phyloP scores from a whole-genome alignment of 2,329 filamentous ascomycete species.

The Coniochaeta sp. region DNA sequence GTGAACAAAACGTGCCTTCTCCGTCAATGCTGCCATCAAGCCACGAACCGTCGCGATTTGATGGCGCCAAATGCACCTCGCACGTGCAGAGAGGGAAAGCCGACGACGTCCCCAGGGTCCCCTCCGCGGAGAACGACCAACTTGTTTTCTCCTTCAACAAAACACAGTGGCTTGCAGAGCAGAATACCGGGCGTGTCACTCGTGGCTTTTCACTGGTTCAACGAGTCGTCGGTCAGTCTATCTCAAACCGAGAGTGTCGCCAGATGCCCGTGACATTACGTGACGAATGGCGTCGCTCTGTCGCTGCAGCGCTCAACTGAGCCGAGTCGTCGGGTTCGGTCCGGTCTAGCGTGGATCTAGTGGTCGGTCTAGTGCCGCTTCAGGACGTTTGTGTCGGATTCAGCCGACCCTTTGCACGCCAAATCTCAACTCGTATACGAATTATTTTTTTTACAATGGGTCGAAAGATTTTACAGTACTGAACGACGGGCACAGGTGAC shows the following conservation, averaged over 20 bases:
- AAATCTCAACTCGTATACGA: neutral
- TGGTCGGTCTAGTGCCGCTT: neutral
- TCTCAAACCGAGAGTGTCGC: neutral
- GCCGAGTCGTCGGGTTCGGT: neutral
- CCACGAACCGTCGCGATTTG: neutral
- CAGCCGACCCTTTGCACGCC: neutral
- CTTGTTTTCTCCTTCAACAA: neutral
- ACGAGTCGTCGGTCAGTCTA: too few relatives aligned
- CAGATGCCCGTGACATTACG: neutral
- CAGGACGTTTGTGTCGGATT: neutral
- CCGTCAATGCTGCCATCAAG: neutral
- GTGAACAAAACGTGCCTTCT: neutral
- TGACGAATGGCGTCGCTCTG: neutral
- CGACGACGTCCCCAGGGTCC: neutral
- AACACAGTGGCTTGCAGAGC: neutral
- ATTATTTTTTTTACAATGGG: neutral
- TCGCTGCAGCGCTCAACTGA: neutral
- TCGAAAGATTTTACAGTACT: neutral
- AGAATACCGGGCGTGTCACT: neutral
- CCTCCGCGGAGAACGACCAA: too few relatives aligned
- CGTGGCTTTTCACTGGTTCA: neutral
- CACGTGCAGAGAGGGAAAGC: neutral
- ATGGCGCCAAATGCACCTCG: neutral
- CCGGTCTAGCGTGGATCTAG: neutral
- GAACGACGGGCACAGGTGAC: neutral